Base-by-base conservation (phyloP, 2,329 filamentous ascomycete genomes). In the Colletotrichum theobromicola region DNA sequence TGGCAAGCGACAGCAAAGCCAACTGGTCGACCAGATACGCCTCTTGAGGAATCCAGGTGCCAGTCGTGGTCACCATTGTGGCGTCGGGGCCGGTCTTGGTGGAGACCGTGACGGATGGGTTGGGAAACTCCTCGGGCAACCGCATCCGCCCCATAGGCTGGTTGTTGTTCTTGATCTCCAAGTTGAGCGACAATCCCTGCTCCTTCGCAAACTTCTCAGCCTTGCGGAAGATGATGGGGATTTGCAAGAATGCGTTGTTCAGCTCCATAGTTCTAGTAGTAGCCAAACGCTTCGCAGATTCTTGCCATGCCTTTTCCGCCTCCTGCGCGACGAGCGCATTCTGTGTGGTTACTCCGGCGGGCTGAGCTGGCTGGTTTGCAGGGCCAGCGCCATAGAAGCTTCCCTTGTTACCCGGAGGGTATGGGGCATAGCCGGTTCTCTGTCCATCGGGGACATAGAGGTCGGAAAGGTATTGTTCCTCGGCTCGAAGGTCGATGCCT, bases 401-500 rank as follows among this genome's bases (percentile, higher is more conserved):
- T 7, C 87, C 84, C 77, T 90, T 90, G 53, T 86, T 82, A 15
- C 90, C 89, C 2, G 91, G 84, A 9, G 88, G 85, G 75, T 93
- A 90, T 26, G 90, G 85, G 16, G 86, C 85, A 75, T 90, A 90
- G 16, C 92, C 86, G 61, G 88, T 87, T 79, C 88, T 84, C 69
- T 82, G 79, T 10, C 88, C 80, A 37, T 83, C 88, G 68, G 87
- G 84, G 58, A 90, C 89, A 80, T 92, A 93, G 71, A 92, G 87
- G 74, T 91, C 92, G 58, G 94, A 93, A 82, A 97, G 88, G 77
- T 92, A 94, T 78, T 95, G 94, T 80, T 97, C 95, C 83, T 98
- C 96, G 77, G 95, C 95, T 73, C 93, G 92, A 61, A 98, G 85
- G 85, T 98, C 94, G 76, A 98, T 95, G 64, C 95, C 95, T 18